Percentiles rank a stretch among this genome's conserved stretches.
Evolutionary conservation across 2,329 filamentous ascomycete genomes (phyloP).

Genomic region (Monosporascus sp.): DNA sequence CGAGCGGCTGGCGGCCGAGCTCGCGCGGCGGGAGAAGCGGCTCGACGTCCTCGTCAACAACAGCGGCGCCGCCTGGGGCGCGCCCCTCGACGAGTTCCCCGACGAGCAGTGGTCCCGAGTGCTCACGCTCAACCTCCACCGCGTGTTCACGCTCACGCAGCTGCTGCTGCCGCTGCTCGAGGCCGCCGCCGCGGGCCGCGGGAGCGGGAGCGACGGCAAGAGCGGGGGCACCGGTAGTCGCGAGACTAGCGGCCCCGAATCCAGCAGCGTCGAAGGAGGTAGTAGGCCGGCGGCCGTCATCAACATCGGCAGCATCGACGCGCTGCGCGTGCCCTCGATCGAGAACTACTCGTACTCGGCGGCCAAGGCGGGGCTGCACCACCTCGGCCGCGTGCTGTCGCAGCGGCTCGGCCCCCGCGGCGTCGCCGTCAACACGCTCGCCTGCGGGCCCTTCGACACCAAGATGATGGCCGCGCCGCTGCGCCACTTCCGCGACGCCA

Average conservation of each 20-base stretch:
- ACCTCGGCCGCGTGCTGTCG: slow-evolving; percentile 55
- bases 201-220: neutral
- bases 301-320: slow-evolving; percentile 62
- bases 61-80: slow-evolving; percentile 61
- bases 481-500: slow-evolving; percentile 47
- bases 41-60: slow-evolving; percentile 64
- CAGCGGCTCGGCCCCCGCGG: slow-evolving; percentile 53
- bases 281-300: slow-evolving; percentile 52
- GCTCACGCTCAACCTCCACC: slow-evolving; percentile 61
- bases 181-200: slow-evolving; percentile 29
- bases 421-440: slow-evolving; percentile 63
- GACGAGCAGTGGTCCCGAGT: slow-evolving; percentile 53
- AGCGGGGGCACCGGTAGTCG: neutral
- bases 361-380: slow-evolving; percentile 60
- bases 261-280: slow-evolving; percentile 24
- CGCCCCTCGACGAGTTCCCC: slow-evolving; percentile 53
- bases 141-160: slow-evolving; percentile 63
- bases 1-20: slow-evolving; percentile 45
- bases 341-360: slow-evolving; percentile 58
- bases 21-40: slow-evolving; percentile 42
- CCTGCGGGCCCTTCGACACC: slow-evolving; percentile 65
- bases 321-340: slow-evolving; percentile 51
- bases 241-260: slow-evolving; percentile 5
- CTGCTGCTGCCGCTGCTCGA: slow-evolving; percentile 54
- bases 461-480: slow-evolving; percentile 65